Base-by-base conservation (phyloP, 306 rosid genomes). In the Vigna angularis region DNA sequence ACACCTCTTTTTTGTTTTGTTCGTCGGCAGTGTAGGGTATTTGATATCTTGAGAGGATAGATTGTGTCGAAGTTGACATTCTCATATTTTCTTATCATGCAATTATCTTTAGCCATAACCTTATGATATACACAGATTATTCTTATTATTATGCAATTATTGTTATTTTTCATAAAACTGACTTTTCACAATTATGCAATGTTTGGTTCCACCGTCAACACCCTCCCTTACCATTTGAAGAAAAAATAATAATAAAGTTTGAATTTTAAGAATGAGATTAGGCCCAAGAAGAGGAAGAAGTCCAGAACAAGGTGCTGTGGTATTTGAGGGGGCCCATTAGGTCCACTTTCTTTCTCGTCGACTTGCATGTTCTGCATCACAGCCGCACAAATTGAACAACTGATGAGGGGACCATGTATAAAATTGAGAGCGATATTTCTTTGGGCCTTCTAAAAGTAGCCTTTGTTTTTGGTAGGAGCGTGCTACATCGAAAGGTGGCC, bases 331-430 rank as follows among this genome's bases (percentile, higher is more conserved):
- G 81, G 20, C 55, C 53, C 57, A 38, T 13, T 3, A 16, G 56
- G 58, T 30, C 84, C 70, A 56, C 12, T 7, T 71, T 24, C 26
- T 51, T 13, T 51, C 17, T 69, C 13, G 10, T 78, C 14, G 59
- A 69, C 42, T 9, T 20, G 11, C 34, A 38, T 24, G 7, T 11
- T 2, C 32, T 62, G 36, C 34, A 24, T 3, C 17, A 9, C 9
- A 44, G 70, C 79, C 53, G 48, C 64, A 74, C 2, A 55, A 45
- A 20, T 65, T 80, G 70, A 73, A 65, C 32, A n/a, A 4, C 32
- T 0, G n/a, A 34, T 9, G 16, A 62, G 75, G 65, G 74, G 50
- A 68, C 57, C 53, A 20, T 16, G 7, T 1, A 50, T 12, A 44
- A 45, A 24, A 18, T 24, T 18, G 49, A 64, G 16, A 32, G 14